phyloP scores from a whole-genome alignment of 495 filamentous ascomycete species.

The Bacidia rubella region DNA sequence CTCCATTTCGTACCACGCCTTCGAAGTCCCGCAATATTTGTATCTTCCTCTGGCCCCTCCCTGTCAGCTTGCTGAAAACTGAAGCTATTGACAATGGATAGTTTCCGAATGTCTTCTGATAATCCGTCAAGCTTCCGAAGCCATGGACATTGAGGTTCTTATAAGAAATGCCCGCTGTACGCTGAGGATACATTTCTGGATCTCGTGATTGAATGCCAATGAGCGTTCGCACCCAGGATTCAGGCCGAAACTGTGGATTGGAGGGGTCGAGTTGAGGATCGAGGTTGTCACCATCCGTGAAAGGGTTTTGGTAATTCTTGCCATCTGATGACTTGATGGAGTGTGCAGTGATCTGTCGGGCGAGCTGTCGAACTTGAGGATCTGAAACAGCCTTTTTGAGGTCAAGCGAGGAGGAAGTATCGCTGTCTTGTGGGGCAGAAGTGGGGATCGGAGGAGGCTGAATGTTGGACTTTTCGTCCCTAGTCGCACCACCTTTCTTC shows the following conservation, averaged over 20 bases:
- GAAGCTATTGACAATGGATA: slow-evolving; percentile 26
- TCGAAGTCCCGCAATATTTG: slow-evolving; percentile 70
- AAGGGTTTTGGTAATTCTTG: slow-evolving; percentile 29
- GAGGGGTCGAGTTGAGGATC: slow-evolving; percentile 34
- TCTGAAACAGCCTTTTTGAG: slow-evolving; percentile 25
- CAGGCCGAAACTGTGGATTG: slow-evolving; percentile 35
- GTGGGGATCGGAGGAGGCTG: neutral
- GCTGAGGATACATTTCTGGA: slow-evolving; percentile 31
- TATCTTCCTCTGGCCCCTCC: slow-evolving; percentile 44
- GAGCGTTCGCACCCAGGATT: slow-evolving; percentile 39
- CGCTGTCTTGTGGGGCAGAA: neutral
- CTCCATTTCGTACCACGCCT: slow-evolving; percentile 59
- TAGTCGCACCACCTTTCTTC: neutral
- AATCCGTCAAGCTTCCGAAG: slow-evolving; percentile 63
- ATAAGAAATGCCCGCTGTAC: slow-evolving; percentile 35
- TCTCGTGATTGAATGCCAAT: slow-evolving; percentile 35
- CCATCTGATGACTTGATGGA: slow-evolving; percentile 28
- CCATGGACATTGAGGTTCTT: slow-evolving; percentile 63
- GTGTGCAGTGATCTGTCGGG: slow-evolving; percentile 34
- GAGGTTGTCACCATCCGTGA: slow-evolving; percentile 24
- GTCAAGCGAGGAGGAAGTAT: slow-evolving; percentile 12
- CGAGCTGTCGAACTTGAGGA: slow-evolving; percentile 31
- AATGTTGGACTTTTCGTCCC: neutral
- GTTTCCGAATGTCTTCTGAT: slow-evolving; percentile 45
- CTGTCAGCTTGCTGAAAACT: slow-evolving; percentile 25